phyloP scores from a whole-genome alignment of 2,329 filamentous ascomycete species.

The Hymenoscyphus scutula region DNA sequence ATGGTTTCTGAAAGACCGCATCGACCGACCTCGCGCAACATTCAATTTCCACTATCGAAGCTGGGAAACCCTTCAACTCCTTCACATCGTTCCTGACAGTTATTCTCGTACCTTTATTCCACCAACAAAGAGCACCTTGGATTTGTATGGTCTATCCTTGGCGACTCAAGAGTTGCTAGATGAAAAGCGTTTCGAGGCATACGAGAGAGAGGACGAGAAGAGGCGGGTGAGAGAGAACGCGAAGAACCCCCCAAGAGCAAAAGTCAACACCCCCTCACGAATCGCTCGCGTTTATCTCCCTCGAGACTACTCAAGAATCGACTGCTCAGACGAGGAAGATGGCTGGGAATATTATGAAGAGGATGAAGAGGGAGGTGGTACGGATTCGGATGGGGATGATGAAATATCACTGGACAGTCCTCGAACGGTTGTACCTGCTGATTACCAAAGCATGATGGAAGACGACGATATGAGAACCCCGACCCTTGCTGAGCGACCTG shows the following conservation, averaged over 20 bases:
- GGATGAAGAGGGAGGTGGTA: neutral
- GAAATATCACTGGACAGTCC: too few species aligned
- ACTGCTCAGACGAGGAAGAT: neutral
- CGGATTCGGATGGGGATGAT: neutral
- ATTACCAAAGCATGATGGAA: neutral
- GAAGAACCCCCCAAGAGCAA: neutral
- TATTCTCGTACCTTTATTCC: conserved; percentile 22
- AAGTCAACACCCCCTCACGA: neutral
- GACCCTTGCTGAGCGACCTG: neutral
- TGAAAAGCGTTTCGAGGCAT: conserved; percentile 13
- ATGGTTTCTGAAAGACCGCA: conserved; percentile 51
- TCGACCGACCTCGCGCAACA: conserved; percentile 50
- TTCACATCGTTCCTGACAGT: conserved; percentile 44
- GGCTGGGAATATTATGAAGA: neutral
- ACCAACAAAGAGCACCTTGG: conserved; percentile 23
- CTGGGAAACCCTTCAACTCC: conserved; percentile 46
- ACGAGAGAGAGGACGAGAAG: conserved; percentile 1
- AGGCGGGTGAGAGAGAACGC: neutral
- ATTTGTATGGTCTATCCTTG: conserved; percentile 18
- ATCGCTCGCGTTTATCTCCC: neutral
- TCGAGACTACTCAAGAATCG: neutral
- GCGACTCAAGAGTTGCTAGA: conserved; percentile 16
- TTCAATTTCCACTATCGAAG: conserved; percentile 59
- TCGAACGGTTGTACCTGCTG: neutral
- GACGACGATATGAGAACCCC: neutral